These are phyloP conservation scores for Chalaropsis thielavioides DNA, from an alignment of 2,329 filamentous ascomycete genomes.

Conservation along the genomic window DNA sequence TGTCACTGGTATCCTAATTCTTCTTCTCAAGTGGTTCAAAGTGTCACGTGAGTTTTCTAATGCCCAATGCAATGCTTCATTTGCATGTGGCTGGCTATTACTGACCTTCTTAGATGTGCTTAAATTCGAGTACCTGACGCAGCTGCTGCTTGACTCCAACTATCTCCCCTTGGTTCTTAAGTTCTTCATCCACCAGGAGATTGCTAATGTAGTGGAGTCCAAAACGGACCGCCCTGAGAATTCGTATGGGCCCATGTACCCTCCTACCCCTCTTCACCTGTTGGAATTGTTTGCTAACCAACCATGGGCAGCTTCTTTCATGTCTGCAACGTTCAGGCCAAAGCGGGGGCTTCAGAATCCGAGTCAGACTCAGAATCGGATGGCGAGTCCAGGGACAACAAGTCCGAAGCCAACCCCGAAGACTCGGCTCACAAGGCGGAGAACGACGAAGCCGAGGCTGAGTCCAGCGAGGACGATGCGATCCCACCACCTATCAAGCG, in stretches of 20 bases:
- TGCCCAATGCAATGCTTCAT: not conserved
- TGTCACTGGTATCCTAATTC: conserved; percentile 71
- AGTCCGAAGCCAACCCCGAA: not conserved
- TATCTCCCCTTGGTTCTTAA: conserved; percentile 88
- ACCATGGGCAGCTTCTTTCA: conserved; percentile 58
- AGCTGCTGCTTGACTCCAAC: conserved; percentile 85
- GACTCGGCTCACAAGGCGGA: not conserved
- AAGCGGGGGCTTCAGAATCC: conserved; percentile 19
- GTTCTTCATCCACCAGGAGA: conserved; percentile 84
- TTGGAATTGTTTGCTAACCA: conserved; percentile 16
- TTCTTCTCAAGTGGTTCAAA: conserved; percentile 94
- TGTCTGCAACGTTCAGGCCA: conserved; percentile 64
- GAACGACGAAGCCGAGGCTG: conserved; percentile 17
- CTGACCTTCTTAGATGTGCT: conserved; percentile 47
- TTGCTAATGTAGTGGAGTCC: conserved; percentile 78
- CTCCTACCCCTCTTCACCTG: not conserved
- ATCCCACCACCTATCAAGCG: conserved; percentile 68
- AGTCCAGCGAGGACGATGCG: conserved; percentile 59
- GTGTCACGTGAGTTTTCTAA: conserved; percentile 59
- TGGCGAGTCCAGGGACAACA: not conserved
- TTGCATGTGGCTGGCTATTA: conserved; percentile 18
- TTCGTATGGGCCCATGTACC: conserved; percentile 43
- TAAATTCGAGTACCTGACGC: conserved; percentile 91
- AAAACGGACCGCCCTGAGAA: conserved; percentile 69
- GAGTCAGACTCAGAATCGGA: not conserved